Evolutionary conservation across 176 grass and related monocot genomes (phyloP), one percentile per base, ranked within the genome.

Genomic region (Chloris gayana): DNA sequence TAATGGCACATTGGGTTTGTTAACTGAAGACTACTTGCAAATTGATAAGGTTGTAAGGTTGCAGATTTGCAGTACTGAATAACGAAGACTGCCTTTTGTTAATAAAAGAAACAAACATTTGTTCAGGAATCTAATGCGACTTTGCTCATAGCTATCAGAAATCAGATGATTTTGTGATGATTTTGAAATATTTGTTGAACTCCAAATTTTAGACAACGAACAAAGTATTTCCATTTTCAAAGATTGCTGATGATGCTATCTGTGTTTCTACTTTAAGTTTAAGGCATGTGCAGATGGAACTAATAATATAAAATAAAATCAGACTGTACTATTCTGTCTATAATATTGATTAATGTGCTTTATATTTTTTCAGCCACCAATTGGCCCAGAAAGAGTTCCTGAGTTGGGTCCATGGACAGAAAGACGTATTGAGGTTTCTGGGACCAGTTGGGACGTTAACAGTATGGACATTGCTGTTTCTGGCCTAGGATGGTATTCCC

Each of bases 401-500:
- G 92, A 93, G 76, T 83, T 93, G 46, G 95, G 90, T 51, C 60
- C 89, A 18, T 94, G 92, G 95, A 91, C 42, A 56, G 84, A 84
- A 66, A 87, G 75, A 78, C 37, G 31, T 15, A 69, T 94, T n/a
- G 84, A 94, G 46, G 71, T 94, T 33, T 91, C 85, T 2, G 95
- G 95, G 21, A 59, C 46, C 34, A 98, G 89, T 67, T 98, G 95
- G 95, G 95, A 98, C 22, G 70, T 85, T 25, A 98, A 91, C 66
- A 91, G 80, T 82, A 46, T 79, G 39, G 95, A 98, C 54, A 91
- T 98, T 57, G 71, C 90, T 71, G 86, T 85, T 86, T 90, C 90
- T 13, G 95, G 95, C 15, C 51, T 91, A 31, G 95, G 92, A 63
- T 98, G 95, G 92, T 98, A 86, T 77, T 94, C 86, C 26, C 76